These are phyloP conservation scores for Russula sp. DNA, from an alignment of 768 basidiomycete species.

Conservation along the genomic window DNA sequence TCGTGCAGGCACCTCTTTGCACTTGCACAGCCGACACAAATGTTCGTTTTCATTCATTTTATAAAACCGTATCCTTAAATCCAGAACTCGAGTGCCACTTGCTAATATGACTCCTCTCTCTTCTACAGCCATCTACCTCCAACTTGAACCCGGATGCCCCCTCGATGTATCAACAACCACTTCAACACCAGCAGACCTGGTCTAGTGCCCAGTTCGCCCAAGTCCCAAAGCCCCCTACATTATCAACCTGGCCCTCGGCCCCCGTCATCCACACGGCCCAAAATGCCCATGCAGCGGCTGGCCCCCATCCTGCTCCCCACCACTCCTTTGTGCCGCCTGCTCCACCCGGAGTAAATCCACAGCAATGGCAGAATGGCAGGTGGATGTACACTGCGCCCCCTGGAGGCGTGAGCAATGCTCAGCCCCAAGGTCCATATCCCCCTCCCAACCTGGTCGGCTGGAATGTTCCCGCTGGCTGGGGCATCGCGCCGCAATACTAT, in stretches of 20 bases:
- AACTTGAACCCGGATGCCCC: slow-evolving; percentile 20
- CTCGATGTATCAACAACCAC: slow-evolving; percentile 27
- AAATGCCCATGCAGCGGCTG: not conserved
- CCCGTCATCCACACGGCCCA: slow-evolving; percentile 17
- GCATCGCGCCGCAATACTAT: slow-evolving; percentile 32
- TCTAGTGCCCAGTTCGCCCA: slow-evolving; percentile 20
- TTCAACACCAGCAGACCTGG: slow-evolving; percentile 25
- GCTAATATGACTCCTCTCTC: slow-evolving; percentile 11
- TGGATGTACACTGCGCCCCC: slow-evolving; percentile 25
- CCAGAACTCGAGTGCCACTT: not conserved
- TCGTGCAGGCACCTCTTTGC: not conserved
- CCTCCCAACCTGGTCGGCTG: slow-evolving; percentile 26
- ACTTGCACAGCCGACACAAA: slow-evolving; percentile 6
- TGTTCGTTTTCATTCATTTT: slow-evolving; percentile 5
- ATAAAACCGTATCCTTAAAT: not conserved
- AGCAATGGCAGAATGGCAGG: slow-evolving; percentile 31
- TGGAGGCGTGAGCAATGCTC: slow-evolving; percentile 6
- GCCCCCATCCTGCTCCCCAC: not conserved
- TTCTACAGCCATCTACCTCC: not conserved
- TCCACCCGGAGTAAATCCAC: slow-evolving; percentile 30
- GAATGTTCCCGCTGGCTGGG: slow-evolving; percentile 29
- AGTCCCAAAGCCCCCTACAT: slow-evolving; percentile 6
- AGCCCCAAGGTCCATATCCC: slow-evolving; percentile 12
- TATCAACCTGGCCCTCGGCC: slow-evolving; percentile 28
- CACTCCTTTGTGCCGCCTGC: slow-evolving; percentile 27